phyloP scores from a whole-genome alignment of 1,139 yeast species.

The Candida tetrigidarum region DNA sequence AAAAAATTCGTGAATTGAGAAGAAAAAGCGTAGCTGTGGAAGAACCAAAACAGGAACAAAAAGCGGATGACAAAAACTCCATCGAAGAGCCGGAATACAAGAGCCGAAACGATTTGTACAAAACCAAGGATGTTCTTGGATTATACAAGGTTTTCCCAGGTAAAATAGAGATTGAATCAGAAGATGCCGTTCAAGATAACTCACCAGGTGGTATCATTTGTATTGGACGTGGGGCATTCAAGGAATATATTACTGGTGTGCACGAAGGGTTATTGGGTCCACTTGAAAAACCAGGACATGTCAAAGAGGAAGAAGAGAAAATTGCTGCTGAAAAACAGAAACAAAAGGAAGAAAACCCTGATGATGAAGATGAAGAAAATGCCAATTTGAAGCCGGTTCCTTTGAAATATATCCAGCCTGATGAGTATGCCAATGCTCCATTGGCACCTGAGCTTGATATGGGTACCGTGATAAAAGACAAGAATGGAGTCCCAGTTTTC shows the following conservation, averaged over 20 bases:
- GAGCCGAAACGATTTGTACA: conserved; percentile 46
- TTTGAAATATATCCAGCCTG: conserved; percentile 63
- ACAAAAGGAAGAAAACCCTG: conserved; percentile 55
- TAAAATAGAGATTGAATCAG: conserved; percentile 41
- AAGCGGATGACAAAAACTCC: conserved; percentile 10
- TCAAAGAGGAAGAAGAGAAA: conserved; percentile 34
- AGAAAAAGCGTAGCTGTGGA: conserved; percentile 22
- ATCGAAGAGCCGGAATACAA: conserved; percentile 23
- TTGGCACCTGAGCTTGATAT: conserved; percentile 66
- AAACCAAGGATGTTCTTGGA: conserved; percentile 62
- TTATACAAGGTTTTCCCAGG: conserved; percentile 46
- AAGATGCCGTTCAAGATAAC: conserved; percentile 49
- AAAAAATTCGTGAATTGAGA: conserved; percentile 75
- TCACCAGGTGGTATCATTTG: conserved; percentile 88
- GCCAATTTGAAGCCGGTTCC: conserved; percentile 49
- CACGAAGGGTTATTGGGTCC: conserved; percentile 98
- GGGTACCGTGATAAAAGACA: conserved; percentile 26
- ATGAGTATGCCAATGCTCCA: conserved; percentile 54
- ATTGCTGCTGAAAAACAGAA: conserved; percentile 22
- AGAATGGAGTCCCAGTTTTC: conserved; percentile 56
- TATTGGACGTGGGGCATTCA: conserved; percentile 94
- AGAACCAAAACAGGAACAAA: conserved; percentile 10
- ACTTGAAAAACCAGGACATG: conserved; percentile 60
- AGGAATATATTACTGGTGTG: conserved; percentile 87
- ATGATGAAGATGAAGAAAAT: conserved; percentile 23